These are phyloP conservation scores for Gracilariopsis chorda DNA, from an alignment of 23 red algal genomes.

Conservation along the genomic window DNA sequence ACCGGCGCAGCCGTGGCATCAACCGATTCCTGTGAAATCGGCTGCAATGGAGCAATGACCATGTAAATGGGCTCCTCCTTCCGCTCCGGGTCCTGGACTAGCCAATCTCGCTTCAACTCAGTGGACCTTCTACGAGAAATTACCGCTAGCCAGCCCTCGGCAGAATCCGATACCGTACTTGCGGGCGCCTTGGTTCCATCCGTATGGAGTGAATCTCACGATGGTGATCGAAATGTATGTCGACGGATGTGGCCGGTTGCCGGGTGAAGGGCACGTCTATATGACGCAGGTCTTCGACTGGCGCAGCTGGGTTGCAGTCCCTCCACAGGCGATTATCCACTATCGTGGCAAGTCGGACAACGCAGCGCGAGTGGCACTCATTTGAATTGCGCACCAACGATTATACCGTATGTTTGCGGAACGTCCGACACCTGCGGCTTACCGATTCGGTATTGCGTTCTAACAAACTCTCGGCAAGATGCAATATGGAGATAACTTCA, in stretches of 20 bases:
- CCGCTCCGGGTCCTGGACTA: too few species aligned
- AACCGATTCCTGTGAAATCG: too few species aligned
- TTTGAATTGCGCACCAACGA: background rate
- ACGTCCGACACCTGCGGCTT: background rate
- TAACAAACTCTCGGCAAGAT: background rate
- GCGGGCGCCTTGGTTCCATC: background rate
- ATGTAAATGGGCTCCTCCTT: too few species aligned
- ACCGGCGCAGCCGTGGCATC: background rate
- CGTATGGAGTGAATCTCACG: background rate
- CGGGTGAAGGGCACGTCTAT: background rate
- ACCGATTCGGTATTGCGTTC: background rate
- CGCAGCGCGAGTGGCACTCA: background rate
- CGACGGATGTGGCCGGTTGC: background rate
- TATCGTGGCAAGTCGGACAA: background rate
- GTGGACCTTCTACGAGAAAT: background rate
- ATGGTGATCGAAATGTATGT: background rate
- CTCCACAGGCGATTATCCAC: background rate
- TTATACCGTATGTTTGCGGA: background rate
- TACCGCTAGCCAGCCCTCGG: background rate
- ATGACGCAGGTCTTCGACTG: background rate
- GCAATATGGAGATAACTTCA: background rate
- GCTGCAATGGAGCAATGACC: too few species aligned
- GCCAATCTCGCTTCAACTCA: background rate
- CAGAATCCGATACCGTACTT: background rate
- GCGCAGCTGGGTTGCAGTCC: background rate